Evolutionary conservation across 1,139 yeast species (phyloP), one percentile per base, ranked within the genome.

Genomic region (Debaryomycetaceae sp.): DNA sequence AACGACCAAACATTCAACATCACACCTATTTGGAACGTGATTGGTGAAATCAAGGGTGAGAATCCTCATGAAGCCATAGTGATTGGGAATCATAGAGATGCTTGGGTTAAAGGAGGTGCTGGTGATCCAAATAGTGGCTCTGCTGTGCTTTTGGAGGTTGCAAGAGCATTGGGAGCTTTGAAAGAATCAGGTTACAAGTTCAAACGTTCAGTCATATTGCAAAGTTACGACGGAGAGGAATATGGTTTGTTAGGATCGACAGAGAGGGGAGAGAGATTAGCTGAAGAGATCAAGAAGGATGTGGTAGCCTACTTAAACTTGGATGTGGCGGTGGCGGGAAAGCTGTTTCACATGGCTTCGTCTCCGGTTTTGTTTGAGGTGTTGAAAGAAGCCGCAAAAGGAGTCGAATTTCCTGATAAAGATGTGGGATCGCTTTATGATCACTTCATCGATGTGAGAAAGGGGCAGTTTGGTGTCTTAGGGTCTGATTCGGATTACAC

Each of bases 81-180:
- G 27, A 64, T 74, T 51, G 79, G 79, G 33, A 74, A 74, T 58
- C 79, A 74, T 54, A 61, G 78, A 47, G 79, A 74, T 53, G 77
- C 78, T 3, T 74, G 79, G 79, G 82, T 86, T 48, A 72, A 71
- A 50, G 78, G 78, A 35, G 78, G 78, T 24, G 79, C 78, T 1
- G 76, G 76, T 8, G 79, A 74, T 50, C 78, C 79, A 8, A 71
- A 72, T 49, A 68, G 75, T 14, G 79, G 78, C 1, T 66, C 74
- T 31, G 72, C 78, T 3, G 65, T 63, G 4, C 59, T 74, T 41
- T 52, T 74, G 37, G 79, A 74, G 53, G 58, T 74, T 38, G 78
- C 78, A 7, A 62, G 79, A 48, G 78, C 74, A 4, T 63, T 74
- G 39, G 75, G 75, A n/a, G 65, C 60, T 43, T 73, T 90, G 49